Evolutionary conservation across 352 stramenopile species (phyloP), one percentile per base, ranked within the genome.

Genomic region (Phytophthora kernoviae): DNA sequence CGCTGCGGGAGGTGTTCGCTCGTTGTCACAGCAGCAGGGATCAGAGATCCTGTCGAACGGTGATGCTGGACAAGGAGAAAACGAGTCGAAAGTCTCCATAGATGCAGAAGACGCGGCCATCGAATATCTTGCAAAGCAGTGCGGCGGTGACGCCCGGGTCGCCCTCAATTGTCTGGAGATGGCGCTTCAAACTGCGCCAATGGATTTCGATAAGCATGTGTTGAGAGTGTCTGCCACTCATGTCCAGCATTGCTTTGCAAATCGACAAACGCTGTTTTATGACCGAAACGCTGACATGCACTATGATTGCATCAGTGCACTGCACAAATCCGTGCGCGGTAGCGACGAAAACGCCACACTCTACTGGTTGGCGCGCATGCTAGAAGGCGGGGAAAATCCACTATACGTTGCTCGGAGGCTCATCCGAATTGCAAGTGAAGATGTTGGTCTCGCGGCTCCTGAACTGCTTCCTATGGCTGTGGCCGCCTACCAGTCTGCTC

Each of bases 331-430:
- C 0, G 75, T 96, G 6, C 84, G 88, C 26, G 86, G 88, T 5
- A 96, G 84, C 36, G 86, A 95, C 47, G 79, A 83, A 39, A 91
- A 90, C 42, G 88, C 77, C 4, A 74, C 88, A 4, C 72, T 96
- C 2, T 96, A 96, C 52, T 96, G 86, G 86, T 65, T 96, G 15
- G 88, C 69, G 11, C 73, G 87, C 7, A 96, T 96, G 88, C 70
- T 96, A 2, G 80, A 96, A 59, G 87, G 81, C 4, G 87, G 88
- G 7, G 88, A 96, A 45, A 92, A 96, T 17, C 87, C 88, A 9
- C 48, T 96, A 21, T 96, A 80, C 33, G 76, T 96, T 21, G 84
- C 81, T 4, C 65, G 88, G 0, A 80, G 88, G 9, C 79, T 96
- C 45, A 91, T 96, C 54, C 80, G 87, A 33, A 90, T 95, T 45